Evolutionary conservation across 768 basidiomycete species (phyloP).

Genomic region (Lactarius akahatsu): DNA sequence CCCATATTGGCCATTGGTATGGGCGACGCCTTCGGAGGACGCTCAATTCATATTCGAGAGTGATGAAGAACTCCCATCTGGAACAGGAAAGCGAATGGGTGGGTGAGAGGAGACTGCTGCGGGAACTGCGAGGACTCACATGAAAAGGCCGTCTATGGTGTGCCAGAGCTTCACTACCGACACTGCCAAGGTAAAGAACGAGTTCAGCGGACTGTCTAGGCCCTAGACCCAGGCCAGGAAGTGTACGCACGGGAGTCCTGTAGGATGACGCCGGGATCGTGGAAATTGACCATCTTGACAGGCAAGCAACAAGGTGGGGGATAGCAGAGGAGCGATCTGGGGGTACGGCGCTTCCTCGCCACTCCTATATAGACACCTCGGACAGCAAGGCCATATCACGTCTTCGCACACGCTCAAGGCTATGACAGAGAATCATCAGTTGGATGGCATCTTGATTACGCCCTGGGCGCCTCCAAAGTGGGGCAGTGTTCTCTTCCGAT

Average conservation of each 20-base stretch:
- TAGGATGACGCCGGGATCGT: background rate
- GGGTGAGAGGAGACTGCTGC: background rate
- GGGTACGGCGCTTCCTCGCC: background rate
- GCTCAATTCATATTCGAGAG: constrained; percentile 1
- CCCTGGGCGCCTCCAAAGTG: background rate
- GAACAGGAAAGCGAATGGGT: background rate
- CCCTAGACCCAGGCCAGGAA: background rate
- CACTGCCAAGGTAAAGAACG: background rate
- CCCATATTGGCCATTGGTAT: constrained; percentile 22
- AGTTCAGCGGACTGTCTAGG: background rate
- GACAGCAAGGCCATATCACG: background rate
- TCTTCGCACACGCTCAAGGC: background rate
- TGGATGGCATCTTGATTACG: background rate
- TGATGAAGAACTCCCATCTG: background rate
- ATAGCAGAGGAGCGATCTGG: background rate
- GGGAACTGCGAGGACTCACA: background rate
- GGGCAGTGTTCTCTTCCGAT: background rate
- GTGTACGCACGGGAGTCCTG: constrained; percentile 1
- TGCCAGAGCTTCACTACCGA: constrained; percentile 16
- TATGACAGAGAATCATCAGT: background rate
- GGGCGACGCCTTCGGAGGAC: constrained; percentile 3
- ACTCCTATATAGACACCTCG: background rate
- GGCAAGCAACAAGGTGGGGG: background rate
- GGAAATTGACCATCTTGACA: constrained; percentile 11
- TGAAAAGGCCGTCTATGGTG: constrained; percentile 2